These are phyloP conservation scores for Candida wancherniae DNA, from an alignment of 805 yeast species.

Conservation along the genomic window DNA sequence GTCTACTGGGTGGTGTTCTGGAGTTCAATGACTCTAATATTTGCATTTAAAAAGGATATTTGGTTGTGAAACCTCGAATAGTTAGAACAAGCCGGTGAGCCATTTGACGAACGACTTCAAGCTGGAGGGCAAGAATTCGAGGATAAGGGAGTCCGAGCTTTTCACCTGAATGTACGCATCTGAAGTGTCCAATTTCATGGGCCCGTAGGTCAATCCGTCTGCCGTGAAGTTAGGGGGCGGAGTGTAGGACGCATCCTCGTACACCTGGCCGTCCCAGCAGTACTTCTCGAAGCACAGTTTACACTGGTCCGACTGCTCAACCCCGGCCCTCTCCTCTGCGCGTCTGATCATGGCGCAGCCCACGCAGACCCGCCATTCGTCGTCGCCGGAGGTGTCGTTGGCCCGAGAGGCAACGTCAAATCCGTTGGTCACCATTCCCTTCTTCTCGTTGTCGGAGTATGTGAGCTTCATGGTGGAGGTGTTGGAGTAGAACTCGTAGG, in stretches of 20 bases:
- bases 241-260: constrained; percentile 13
- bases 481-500: constrained; percentile 61
- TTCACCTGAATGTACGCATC: constrained; percentile 9
- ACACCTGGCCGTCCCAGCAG: constrained; percentile 25
- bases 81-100: too few species aligned
- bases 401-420: constrained; percentile 53
- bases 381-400: background rate
- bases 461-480: constrained; percentile 67
- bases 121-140: background rate
- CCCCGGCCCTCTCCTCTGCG: constrained; percentile 21
- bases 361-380: constrained; percentile 23
- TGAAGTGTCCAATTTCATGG: constrained; percentile 11
- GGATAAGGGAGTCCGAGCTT: background rate
- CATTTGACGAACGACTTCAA: background rate
- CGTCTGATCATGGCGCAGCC: constrained; percentile 28
- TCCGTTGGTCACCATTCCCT: constrained; percentile 65
- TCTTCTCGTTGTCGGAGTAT: constrained; percentile 54
- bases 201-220: constrained; percentile 26
- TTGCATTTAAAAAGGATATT: too few species aligned
- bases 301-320: constrained; percentile 23
- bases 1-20: too few species aligned
- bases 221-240: constrained; percentile 27
- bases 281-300: constrained; percentile 20
- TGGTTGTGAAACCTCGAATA: too few species aligned
- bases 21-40: too few species aligned